A percentile compares a stretch with the other conserved stretches of the same genome.
Evolutionary conservation across 2,329 filamentous ascomycete species (phyloP).

Genomic region (Ophiosphaerella korrae): DNA sequence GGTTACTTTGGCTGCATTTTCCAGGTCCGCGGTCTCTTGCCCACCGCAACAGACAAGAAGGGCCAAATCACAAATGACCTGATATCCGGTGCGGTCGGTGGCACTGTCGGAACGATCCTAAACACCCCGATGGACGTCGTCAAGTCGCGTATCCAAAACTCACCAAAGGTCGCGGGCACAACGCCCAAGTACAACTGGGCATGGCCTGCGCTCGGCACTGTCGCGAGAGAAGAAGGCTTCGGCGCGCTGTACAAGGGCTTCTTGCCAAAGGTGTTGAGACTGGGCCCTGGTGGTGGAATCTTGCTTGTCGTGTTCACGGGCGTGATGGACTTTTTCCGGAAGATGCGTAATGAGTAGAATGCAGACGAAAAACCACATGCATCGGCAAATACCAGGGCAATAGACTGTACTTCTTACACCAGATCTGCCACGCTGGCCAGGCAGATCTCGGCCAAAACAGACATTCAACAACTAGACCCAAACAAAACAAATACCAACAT

Average conservation of each 20-base stretch:
- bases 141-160: slow-evolving; percentile 98
- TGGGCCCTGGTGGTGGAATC: slow-evolving; percentile 74
- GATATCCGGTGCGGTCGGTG: slow-evolving; percentile 83
- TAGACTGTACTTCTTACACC: slow-evolving; percentile 7
- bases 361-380: neutral
- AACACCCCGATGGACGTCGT: slow-evolving; percentile 98
- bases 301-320: slow-evolving; percentile 85
- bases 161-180: slow-evolving; percentile 77
- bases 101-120: slow-evolving; percentile 85
- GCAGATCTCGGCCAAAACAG: neutral
- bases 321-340: slow-evolving; percentile 91
- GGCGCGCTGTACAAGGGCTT: slow-evolving; percentile 96
- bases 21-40: slow-evolving; percentile 87
- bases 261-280: slow-evolving; percentile 86
- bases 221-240: slow-evolving; percentile 93
- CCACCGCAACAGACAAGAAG: slow-evolving; percentile 78
- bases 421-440: no score
- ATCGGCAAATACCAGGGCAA: neutral
- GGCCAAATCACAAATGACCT: slow-evolving; percentile 86
- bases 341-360: slow-evolving; percentile 56
- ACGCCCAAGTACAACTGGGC: slow-evolving; percentile 99
- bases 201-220: slow-evolving; percentile 81
- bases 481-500: neutral
- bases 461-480: neutral
- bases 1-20: slow-evolving; percentile 99